These are phyloP conservation scores for Cephaloascus albidus DNA, from an alignment of 805 yeast genomes.

Conservation along the genomic window DNA sequence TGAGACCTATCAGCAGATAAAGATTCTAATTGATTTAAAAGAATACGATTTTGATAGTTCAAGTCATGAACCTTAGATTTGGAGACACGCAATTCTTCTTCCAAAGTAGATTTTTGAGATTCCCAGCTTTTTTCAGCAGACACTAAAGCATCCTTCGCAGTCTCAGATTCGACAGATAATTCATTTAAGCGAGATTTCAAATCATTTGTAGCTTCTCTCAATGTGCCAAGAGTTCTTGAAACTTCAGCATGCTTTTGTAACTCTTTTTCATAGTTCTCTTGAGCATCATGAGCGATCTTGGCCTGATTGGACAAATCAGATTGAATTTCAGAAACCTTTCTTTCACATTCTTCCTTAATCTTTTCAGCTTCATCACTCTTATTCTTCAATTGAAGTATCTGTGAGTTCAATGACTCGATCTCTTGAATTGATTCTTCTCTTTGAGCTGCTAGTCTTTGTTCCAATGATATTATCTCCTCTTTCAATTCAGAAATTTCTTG, in stretches of 20 bases:
- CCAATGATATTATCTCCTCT: slow-evolving; percentile 5
- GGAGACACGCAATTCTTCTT: slow-evolving; percentile 36
- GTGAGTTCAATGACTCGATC: not conserved
- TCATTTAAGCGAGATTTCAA: slow-evolving; percentile 17
- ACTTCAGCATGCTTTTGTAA: slow-evolving; percentile 46
- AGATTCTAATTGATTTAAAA: slow-evolving; percentile 59
- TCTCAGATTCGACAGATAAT: slow-evolving; percentile 20
- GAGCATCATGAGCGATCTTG: slow-evolving; percentile 36
- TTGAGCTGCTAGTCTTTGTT: slow-evolving; percentile 2
- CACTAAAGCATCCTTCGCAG: slow-evolving; percentile 12
- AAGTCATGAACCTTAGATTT: slow-evolving; percentile 44
- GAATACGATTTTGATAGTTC: slow-evolving; percentile 55
- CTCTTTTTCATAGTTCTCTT: slow-evolving; percentile 46
- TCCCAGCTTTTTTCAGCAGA: slow-evolving; percentile 36
- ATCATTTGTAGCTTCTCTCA: slow-evolving; percentile 10
- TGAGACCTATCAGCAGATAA: slow-evolving; percentile 6
- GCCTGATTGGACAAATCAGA: slow-evolving; percentile 34
- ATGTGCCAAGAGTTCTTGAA: slow-evolving; percentile 17
- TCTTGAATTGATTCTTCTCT: not conserved
- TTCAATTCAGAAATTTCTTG: slow-evolving; percentile 3
- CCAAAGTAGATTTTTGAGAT: slow-evolving; percentile 27
- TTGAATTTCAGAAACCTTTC: slow-evolving; percentile 16
- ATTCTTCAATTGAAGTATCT: slow-evolving; percentile 10
- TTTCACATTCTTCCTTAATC: slow-evolving; percentile 17
- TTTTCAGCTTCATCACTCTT: slow-evolving; percentile 11